A percentile compares a stretch with the other conserved stretches of the same genome.
phyloP scores from a whole-genome alignment of 805 yeast species.

The Nematodospora valgi region DNA sequence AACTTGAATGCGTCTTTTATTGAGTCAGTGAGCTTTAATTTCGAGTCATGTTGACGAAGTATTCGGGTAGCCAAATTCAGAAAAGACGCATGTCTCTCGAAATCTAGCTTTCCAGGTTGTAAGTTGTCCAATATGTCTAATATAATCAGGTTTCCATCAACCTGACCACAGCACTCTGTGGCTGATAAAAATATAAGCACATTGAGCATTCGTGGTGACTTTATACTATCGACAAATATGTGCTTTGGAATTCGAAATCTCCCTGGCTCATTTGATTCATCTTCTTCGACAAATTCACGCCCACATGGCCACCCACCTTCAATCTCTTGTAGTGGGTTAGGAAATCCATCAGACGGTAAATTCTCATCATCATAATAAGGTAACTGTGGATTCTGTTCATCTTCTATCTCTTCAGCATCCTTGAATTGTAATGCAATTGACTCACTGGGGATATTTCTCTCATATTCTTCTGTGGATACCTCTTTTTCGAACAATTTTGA shows the following conservation, averaged over 20 bases:
- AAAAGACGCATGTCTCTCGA: no score
- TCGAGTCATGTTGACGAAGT: background rate
- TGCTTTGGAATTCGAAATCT: slow-evolving; percentile 2
- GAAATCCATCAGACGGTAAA: slow-evolving; percentile 3
- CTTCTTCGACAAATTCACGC: background rate
- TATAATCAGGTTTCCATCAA: slow-evolving; percentile 1
- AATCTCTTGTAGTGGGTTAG: no score
- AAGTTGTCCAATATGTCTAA: background rate
- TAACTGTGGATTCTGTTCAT: slow-evolving; percentile 2
- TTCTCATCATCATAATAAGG: slow-evolving; percentile 6
- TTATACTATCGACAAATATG: background rate
- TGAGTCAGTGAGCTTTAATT: slow-evolving; percentile 1
- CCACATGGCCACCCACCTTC: background rate
- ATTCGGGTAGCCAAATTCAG: no score
- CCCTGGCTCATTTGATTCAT: background rate
- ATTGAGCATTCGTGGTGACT: background rate
- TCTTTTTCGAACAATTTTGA: background rate
- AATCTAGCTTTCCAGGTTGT: no score
- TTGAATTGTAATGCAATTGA: background rate
- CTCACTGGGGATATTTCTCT: slow-evolving; percentile 1
- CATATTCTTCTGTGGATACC: background rate
- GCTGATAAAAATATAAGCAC: background rate
- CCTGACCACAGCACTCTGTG: background rate
- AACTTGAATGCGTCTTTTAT: slow-evolving; percentile 7
- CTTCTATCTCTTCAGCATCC: background rate